Percentiles rank a stretch among this genome's conserved stretches.
phyloP scores from a whole-genome alignment of 192 early-diverging fungal genomes.

The Funneliformis geosporum region DNA sequence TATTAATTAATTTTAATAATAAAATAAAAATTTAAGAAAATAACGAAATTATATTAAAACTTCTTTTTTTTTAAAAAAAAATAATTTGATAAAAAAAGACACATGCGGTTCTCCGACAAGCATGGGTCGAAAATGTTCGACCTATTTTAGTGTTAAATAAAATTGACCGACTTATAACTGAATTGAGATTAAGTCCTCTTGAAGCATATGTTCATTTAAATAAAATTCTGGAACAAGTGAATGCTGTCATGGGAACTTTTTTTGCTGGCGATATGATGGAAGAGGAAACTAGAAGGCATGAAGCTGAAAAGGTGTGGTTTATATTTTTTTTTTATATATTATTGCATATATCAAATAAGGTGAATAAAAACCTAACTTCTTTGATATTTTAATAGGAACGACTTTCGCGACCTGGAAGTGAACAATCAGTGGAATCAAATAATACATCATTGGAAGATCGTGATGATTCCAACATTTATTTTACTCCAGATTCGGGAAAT shows the following conservation, averaged over 20 bases:
- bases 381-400: constrained; percentile 18
- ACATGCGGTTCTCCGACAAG: constrained; percentile 92
- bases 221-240: constrained; percentile 95
- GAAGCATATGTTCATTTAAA: constrained; percentile 94
- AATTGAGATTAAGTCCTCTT: constrained; percentile 85
- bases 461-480: constrained; percentile 95
- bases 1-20: not conserved
- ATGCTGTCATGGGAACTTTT: constrained; percentile 94
- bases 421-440: not conserved
- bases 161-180: constrained; percentile 93
- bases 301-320: constrained; percentile 36
- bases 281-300: constrained; percentile 67
- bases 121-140: constrained; percentile 87
- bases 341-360: not conserved
- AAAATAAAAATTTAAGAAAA: not conserved
- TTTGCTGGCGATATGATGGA: constrained; percentile 88
- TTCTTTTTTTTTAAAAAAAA: not conserved
- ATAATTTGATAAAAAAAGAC: constrained; percentile 57
- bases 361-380: not conserved
- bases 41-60: constrained; percentile 5
- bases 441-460: constrained; percentile 70
- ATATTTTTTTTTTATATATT: not conserved
- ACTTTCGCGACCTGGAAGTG: not conserved
- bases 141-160: constrained; percentile 98
- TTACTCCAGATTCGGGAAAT: constrained; percentile 93